Evolutionary conservation across 1,139 yeast genomes (phyloP), one percentile per base, ranked within the genome.

Genomic region (Blastobotrys persicus): DNA sequence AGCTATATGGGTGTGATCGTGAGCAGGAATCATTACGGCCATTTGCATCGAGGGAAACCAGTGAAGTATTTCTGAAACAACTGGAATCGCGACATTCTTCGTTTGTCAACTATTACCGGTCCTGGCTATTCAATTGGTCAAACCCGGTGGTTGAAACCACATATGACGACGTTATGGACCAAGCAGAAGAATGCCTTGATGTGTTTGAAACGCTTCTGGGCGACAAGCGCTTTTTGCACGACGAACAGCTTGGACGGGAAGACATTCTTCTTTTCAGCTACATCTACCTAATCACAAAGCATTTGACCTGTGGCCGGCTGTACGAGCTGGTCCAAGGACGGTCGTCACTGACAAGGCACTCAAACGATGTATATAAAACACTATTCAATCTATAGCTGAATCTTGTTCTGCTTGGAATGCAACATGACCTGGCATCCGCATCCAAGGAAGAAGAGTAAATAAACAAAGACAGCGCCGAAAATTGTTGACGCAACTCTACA

Each of bases 391-490:
- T 61, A 69, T 47, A 76, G 62, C 52, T 72, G 75, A 50, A 85
- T 84, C 59, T 86, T 71, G 55, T 73, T 72, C 59, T 83, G 83
- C 66, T 83, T 79, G 61, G 74, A 77, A 59, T 82, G 80, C 57
- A 84, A 67, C 52, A 74, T 66, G 40, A 88, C 81, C 68, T 92
- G 97, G 60, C 81, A 81, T 2, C 97, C 97, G 69, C 98, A 92
- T 72, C 89, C 91, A 28, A 82, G 74, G 63, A 91, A 84, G 75
- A 89, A 88, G 41, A 75, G 77, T 51, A 83, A 70, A 67, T 92
- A 92, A 11, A 92, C 92, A 54, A 85, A 68, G 4, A 91, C 97
- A 19, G 98, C 97, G 43, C 91, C 84, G 68, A 85, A 86, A 16
- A 92, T 83, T 2, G 98, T 92, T 55, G 80, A 79, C 32, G 98